phyloP scores from a whole-genome alignment of 139 green algal species.

The Tetraselmis chui region DNA sequence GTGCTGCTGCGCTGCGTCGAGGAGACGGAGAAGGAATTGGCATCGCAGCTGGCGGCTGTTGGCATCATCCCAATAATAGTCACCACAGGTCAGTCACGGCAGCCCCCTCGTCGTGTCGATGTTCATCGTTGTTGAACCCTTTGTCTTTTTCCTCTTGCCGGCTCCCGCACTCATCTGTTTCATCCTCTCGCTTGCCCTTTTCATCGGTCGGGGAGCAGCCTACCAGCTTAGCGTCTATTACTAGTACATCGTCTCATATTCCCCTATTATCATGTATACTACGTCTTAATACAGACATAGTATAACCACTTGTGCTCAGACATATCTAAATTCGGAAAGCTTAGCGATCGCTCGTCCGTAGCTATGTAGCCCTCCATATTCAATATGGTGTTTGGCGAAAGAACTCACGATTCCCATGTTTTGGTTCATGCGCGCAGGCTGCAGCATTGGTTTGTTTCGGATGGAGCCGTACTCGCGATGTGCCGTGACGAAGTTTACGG shows the following conservation, averaged over 20 bases:
- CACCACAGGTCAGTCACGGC: not conserved
- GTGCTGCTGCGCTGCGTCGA: not conserved
- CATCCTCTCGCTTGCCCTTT: too few species aligned
- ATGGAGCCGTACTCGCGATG: not conserved
- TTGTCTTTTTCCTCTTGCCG: not conserved
- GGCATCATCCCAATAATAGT: not conserved
- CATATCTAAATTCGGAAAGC: too few species aligned
- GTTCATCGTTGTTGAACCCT: not conserved
- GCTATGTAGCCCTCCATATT: not conserved
- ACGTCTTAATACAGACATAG: too few species aligned
- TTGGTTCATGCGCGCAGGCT: not conserved
- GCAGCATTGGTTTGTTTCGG: not conserved
- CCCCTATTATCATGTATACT: too few species aligned
- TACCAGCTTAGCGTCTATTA: too few species aligned
- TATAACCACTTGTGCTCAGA: too few species aligned
- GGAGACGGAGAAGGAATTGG: not conserved
- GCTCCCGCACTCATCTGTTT: not conserved
- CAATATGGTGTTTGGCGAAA: too few species aligned
- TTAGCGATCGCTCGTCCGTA: not conserved
- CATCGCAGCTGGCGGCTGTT: not conserved
- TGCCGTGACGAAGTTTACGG: not conserved
- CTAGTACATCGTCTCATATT: too few species aligned
- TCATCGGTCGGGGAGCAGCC: too few species aligned
- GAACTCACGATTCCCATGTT: too few species aligned
- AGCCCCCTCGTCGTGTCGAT: not conserved